Base-by-base conservation (phyloP, 2,329 filamentous ascomycete species). In the Fusarium acutatum region DNA sequence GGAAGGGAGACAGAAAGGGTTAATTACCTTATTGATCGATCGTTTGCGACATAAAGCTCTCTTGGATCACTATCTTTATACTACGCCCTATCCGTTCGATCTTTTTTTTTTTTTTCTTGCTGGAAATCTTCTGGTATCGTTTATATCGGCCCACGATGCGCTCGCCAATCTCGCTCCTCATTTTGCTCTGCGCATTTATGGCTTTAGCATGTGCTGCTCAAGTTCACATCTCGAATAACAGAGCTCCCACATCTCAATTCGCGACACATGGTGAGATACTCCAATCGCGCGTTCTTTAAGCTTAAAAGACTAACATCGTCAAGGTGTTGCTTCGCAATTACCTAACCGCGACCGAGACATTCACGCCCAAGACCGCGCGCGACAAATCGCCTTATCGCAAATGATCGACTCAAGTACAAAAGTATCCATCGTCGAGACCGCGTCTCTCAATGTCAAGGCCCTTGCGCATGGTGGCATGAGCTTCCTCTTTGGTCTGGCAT, bases 381-480 rank as follows among this genome's bases (percentile, higher is more conserved):
- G 90, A 75, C 95, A 97, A 84, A 91, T 92, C 46, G 81, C 85
- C 22, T 86, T 95, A 79, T 97, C 97, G 93, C 88, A 93, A 81
- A 89, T 91, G 24, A 86, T 97, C 60, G 94, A 94, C 71, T 90
- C 93, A 80, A 97, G 97, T 81, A 88, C 92, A 35, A 93, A 95
- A 64, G 93, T 96, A 66, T 97, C 97, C 82, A 94, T 97, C 79
- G 94, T 97, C 69, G 92, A 97, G 77, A 84, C 93, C 5, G 81
- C 83, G 6, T 89, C 84, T 37, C 85, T 96, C 80, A 95, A 97
- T 82, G 86, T 97, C 94, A 86, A 86, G 60, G 91, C 91, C 4
- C 94, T 97, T 80, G 90, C 89, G 18, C 90, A 94, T 76, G 92
- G 90, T 46, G 93, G 93, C 64, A 96, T 97, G 80, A 97, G 97